phyloP scores from a whole-genome alignment of 2,329 filamentous ascomycete species.

The Pyricularia sp. region DNA sequence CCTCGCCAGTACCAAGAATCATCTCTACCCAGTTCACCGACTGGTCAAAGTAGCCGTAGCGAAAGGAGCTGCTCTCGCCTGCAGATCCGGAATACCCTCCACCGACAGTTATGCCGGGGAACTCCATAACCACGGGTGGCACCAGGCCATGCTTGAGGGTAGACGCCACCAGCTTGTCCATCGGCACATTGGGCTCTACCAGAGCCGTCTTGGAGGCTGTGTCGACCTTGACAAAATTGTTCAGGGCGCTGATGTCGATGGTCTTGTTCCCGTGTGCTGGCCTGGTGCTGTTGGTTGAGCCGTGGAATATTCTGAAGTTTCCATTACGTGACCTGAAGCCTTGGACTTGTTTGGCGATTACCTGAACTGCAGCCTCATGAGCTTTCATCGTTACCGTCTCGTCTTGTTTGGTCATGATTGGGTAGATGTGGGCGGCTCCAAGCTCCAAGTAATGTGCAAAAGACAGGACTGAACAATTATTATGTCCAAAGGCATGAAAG shows the following conservation, averaged over 20 bases:
- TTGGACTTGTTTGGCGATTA: slow-evolving; percentile 36
- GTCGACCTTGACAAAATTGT: slow-evolving; percentile 56
- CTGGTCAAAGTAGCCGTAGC: slow-evolving; percentile 62
- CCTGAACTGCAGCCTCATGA: too few relatives aligned
- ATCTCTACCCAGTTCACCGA: slow-evolving; percentile 58
- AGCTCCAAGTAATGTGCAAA: too few relatives aligned
- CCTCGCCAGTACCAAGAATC: slow-evolving; percentile 56
- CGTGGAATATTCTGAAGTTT: slow-evolving; percentile 68
- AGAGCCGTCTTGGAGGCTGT: slow-evolving; percentile 44
- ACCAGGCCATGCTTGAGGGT: slow-evolving; percentile 56
- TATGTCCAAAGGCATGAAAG: too few relatives aligned
- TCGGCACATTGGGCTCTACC: slow-evolving; percentile 67
- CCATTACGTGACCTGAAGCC: slow-evolving; percentile 35
- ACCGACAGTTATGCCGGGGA: slow-evolving; percentile 65
- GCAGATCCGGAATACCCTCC: slow-evolving; percentile 63
- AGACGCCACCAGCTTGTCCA: slow-evolving; percentile 61
- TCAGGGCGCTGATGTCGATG: slow-evolving; percentile 58
- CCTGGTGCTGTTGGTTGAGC: slow-evolving; percentile 66
- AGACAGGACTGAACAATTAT: too few relatives aligned
- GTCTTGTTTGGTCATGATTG: too few relatives aligned
- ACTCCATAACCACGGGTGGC: slow-evolving; percentile 67
- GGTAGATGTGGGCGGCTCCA: too few relatives aligned
- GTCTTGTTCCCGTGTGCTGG: slow-evolving; percentile 33
- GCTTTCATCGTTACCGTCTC: too few relatives aligned
- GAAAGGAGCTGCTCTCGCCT: slow-evolving; percentile 62